phyloP scores from a whole-genome alignment of 176 grass and related monocot genomes.

The Eleusine indica region DNA sequence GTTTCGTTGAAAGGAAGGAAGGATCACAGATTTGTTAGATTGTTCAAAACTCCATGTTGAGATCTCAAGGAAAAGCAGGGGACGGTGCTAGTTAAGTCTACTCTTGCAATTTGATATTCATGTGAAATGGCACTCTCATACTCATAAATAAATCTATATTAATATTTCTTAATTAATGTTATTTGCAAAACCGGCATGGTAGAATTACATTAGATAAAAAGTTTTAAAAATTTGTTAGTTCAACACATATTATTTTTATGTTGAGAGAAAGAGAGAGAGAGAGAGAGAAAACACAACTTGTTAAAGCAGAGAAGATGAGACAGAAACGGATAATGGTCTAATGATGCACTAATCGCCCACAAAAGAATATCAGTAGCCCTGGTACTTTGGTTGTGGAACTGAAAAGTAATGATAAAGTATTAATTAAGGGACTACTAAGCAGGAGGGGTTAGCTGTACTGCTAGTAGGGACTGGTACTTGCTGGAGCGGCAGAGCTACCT shows the following conservation, averaged over 20 bases:
- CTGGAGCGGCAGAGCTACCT: conserved; percentile 7
- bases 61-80: not conserved
- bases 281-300: too few relatives aligned
- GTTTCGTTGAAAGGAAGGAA: not conserved
- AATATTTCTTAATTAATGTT: too few relatives aligned
- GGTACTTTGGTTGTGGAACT: conserved; percentile 29
- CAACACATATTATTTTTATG: not conserved
- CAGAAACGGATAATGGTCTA: conserved; percentile 24
- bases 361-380: not conserved
- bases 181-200: too few relatives aligned
- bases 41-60: not conserved
- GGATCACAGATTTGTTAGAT: not conserved
- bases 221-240: not conserved
- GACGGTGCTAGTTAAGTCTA: not conserved
- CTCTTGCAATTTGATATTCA: not conserved
- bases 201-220: too few relatives aligned
- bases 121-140: not conserved
- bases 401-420: conserved; percentile 44
- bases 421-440: conserved; percentile 29
- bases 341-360: conserved; percentile 22
- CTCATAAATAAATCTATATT: too few relatives aligned
- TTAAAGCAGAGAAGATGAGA: not conserved
- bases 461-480: conserved; percentile 24
- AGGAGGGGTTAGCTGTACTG: conserved; percentile 11
- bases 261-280: not conserved